Evolutionary conservation across 345 rosid species (phyloP).

Genomic region (Melastoma malabathricum): DNA sequence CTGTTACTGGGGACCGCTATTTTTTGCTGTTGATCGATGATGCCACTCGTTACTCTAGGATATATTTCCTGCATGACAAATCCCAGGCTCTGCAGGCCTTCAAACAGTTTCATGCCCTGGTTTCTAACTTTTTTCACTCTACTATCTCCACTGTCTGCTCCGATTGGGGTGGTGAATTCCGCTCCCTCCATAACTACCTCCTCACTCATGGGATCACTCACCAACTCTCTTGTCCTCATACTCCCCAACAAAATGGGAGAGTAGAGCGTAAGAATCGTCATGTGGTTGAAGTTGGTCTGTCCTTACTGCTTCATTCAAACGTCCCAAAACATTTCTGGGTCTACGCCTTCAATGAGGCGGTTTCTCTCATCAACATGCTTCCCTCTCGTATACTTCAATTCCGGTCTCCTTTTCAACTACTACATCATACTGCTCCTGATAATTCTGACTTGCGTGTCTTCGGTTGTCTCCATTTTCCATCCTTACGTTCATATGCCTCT

Average conservation of each 20-base stretch:
- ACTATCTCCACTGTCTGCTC: no score
- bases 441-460: background rate
- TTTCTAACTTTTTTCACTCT: no score
- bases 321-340: background rate
- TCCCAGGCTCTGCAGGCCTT: no score
- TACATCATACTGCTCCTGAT: background rate
- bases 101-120: no score
- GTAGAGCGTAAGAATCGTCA: background rate
- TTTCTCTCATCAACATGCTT: background rate
- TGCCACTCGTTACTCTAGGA: no score
- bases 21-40: no score
- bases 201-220: no score
- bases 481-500: background rate
- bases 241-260: slow-evolving; percentile 2
- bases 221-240: no score
- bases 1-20: no score
- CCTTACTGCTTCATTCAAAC: background rate
- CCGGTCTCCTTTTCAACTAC: background rate
- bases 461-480: background rate
- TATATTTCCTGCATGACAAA: no score
- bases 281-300: background rate
- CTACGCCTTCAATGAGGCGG: background rate
- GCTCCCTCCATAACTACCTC: no score
- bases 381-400: background rate
- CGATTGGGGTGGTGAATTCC: no score